A percentile compares a stretch with the other conserved stretches of the same genome.
Conservation (phyloP, 139 green algal genomes). For the Haematococcus lacustris region DNA sequence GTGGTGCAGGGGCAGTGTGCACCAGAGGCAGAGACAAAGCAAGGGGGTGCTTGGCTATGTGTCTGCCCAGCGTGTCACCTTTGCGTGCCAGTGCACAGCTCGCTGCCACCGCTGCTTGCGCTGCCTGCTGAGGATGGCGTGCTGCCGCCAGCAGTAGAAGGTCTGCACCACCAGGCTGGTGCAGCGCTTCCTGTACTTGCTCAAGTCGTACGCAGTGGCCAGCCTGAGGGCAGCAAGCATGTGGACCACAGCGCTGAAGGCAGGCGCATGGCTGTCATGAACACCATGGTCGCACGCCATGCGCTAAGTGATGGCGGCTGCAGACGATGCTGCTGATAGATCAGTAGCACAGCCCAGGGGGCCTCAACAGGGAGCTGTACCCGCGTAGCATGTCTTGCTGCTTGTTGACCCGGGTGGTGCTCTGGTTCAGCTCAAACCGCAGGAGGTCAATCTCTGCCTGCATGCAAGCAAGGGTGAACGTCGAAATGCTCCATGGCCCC, state of each 20-base stretch:
- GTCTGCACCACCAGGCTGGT: constrained; percentile 14
- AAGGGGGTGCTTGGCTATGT: not conserved
- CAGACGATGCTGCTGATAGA: too few relatives aligned
- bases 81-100: constrained; percentile 16
- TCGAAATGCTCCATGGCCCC: not conserved
- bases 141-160: constrained; percentile 23
- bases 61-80: not conserved
- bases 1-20: too few relatives aligned
- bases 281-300: too few relatives aligned
- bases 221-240: constrained; percentile 13
- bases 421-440: constrained; percentile 14
- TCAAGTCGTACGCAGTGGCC: constrained; percentile 4
- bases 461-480: not conserved
- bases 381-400: constrained; percentile 6
- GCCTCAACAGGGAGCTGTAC: too few relatives aligned
- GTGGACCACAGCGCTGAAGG: too few relatives aligned
- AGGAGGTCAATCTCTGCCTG: constrained; percentile 34
- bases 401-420: not conserved
- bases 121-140: not conserved
- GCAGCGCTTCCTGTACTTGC: constrained; percentile 17
- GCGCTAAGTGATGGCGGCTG: too few relatives aligned
- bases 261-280: too few relatives aligned
- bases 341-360: too few relatives aligned
- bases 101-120: constrained; percentile 5
- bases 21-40: too few relatives aligned